phyloP scores from a whole-genome alignment of 2,329 filamentous ascomycete genomes.

The Venturia asperata region DNA sequence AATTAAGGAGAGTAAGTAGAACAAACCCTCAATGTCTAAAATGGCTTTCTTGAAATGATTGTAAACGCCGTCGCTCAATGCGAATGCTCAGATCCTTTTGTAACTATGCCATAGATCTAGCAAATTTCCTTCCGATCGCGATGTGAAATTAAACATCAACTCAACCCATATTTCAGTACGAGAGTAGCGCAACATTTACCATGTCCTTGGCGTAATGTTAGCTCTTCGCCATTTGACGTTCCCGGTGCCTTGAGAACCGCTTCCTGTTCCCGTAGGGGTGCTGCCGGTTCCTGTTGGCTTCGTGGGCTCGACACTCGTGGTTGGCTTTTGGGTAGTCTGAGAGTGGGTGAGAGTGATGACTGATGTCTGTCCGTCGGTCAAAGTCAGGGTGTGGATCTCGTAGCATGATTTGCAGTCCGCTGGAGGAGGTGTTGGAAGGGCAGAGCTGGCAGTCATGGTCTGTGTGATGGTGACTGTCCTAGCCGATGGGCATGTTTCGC shows the following conservation, averaged over 20 bases:
- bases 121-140: neutral
- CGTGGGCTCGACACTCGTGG: neutral
- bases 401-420: conserved; percentile 15
- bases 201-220: neutral
- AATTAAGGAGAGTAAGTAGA: neutral
- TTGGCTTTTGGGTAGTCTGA: neutral
- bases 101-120: neutral
- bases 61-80: neutral
- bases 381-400: conserved; percentile 13
- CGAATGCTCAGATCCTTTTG: neutral
- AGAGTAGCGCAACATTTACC: neutral
- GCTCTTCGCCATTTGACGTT: conserved; percentile 7
- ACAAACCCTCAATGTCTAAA: neutral
- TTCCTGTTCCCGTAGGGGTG: neutral
- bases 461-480: conserved; percentile 8
- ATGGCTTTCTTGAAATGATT: neutral
- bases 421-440: conserved; percentile 12
- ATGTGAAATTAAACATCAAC: neutral
- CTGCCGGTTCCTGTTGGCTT: conserved; percentile 4
- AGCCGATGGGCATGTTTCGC: neutral
- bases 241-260: conserved; percentile 6
- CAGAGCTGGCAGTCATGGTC: conserved; percentile 1
- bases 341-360: conserved; percentile 2
- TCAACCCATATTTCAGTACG: neutral
- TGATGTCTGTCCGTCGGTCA: conserved; percentile 11